Conservation (phyloP, 2,329 filamentous ascomycete species). For the Apiospora marii region DNA sequence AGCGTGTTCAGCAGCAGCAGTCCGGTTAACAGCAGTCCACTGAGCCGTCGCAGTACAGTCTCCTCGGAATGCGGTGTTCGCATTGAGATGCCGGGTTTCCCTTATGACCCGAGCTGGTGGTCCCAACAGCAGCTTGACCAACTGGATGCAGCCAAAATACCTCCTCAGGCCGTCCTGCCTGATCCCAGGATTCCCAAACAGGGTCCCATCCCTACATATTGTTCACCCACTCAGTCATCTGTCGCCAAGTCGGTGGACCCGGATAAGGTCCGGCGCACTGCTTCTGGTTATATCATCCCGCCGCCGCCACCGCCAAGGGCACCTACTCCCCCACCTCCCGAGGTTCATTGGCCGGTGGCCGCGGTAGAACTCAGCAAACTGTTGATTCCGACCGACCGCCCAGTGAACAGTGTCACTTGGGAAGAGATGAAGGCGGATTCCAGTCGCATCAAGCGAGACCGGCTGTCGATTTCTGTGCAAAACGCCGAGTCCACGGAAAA, state of each 20-base stretch:
- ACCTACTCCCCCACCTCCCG: constrained; percentile 75
- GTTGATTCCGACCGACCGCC: constrained; percentile 78
- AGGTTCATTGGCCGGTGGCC: constrained; percentile 87
- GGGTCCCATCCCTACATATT: constrained; percentile 75
- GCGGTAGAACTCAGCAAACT: constrained; percentile 82
- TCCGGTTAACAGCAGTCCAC: constrained; percentile 27
- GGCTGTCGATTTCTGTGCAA: constrained; percentile 36
- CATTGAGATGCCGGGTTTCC: constrained; percentile 44
- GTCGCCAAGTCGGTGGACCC: constrained; percentile 79
- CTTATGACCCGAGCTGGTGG: constrained; percentile 79
- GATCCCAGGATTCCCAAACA: constrained; percentile 62
- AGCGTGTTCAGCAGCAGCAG: constrained; percentile 47
- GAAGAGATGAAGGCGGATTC: constrained; percentile 81
- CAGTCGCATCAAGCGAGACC: constrained; percentile 68
- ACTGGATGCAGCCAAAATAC: constrained; percentile 67
- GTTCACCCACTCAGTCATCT: constrained; percentile 87
- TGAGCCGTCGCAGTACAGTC: constrained; percentile 39
- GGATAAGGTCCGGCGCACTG: constrained; percentile 68
- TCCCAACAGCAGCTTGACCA: constrained; percentile 69
- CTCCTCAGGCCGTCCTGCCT: constrained; percentile 47
- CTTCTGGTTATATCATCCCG: constrained; percentile 61
- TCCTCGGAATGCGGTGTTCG: constrained; percentile 39
- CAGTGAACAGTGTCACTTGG: constrained; percentile 77
- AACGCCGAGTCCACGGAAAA: neutral
- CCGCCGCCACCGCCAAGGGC: constrained; percentile 48